Conservation (phyloP, 2,329 filamentous ascomycete genomes). For the Xylariales sp. region DNA sequence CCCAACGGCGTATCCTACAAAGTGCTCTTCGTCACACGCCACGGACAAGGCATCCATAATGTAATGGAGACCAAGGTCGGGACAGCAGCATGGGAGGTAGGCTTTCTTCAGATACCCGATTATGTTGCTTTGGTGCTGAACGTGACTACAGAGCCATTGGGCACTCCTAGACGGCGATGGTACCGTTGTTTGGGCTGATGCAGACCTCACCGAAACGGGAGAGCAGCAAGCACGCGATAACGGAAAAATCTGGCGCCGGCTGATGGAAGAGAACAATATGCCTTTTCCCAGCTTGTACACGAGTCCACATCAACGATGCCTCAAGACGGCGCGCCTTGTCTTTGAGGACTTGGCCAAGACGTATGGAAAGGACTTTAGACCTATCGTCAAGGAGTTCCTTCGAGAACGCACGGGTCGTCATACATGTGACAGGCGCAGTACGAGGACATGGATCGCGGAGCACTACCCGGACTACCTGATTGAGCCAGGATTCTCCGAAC, state of each 20-base stretch:
- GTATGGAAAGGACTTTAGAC: slow-evolving; percentile 33
- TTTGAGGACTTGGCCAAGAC: slow-evolving; percentile 29
- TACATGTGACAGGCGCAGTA: slow-evolving; percentile 44
- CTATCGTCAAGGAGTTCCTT: slow-evolving; percentile 41
- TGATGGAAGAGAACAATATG: slow-evolving; percentile 35
- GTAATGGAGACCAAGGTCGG: slow-evolving; percentile 10
- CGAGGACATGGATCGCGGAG: slow-evolving; percentile 31
- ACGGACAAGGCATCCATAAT: slow-evolving; percentile 11
- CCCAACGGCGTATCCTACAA: slow-evolving; percentile 10
- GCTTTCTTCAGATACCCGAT: not conserved
- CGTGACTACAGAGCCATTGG: slow-evolving; percentile 8
- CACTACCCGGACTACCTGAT: slow-evolving; percentile 37
- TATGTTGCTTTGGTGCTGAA: not conserved
- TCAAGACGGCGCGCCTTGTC: slow-evolving; percentile 40
- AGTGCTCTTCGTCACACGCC: slow-evolving; percentile 9
- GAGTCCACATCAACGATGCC: slow-evolving; percentile 42
- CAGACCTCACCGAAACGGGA: slow-evolving; percentile 37
- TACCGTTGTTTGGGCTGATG: slow-evolving; percentile 7
- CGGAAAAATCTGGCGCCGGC: slow-evolving; percentile 36
- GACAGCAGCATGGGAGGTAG: slow-evolving; percentile 10
- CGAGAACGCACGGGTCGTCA: slow-evolving; percentile 46
- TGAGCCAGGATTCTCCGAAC: slow-evolving; percentile 41
- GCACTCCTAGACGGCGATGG: slow-evolving; percentile 11
- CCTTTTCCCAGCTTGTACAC: slow-evolving; percentile 43
- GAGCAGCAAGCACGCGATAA: slow-evolving; percentile 38